Evolutionary conservation across 768 basidiomycete species (phyloP).

Genomic region (Russula ochroleuca): DNA sequence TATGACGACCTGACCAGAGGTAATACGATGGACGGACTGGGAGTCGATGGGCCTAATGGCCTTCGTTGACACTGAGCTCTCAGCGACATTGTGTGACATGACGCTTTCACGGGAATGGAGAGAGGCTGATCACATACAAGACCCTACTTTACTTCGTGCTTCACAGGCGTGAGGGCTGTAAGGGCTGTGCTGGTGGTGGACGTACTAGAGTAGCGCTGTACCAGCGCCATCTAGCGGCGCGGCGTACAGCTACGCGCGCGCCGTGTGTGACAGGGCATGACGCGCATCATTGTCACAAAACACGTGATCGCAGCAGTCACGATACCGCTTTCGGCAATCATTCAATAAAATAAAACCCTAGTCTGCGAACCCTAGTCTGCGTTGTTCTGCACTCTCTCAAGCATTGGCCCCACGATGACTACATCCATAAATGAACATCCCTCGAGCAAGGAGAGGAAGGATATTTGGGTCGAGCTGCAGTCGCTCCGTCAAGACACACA

Average conservation of each 20-base stretch:
- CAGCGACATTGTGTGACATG: background rate
- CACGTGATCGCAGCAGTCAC: conserved; percentile 21
- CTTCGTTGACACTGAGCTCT: background rate
- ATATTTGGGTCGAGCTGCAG: conserved; percentile 4
- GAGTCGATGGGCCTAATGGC: conserved; percentile 62
- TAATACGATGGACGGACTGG: conserved; percentile 78
- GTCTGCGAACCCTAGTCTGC: too few species aligned
- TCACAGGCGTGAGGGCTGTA: background rate
- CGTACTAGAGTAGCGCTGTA: background rate
- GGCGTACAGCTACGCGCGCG: background rate
- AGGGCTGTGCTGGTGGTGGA: background rate
- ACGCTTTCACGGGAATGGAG: background rate
- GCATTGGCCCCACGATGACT: background rate
- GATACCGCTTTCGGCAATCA: background rate
- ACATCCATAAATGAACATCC: background rate
- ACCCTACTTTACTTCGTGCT: background rate
- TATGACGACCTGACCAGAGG: conserved; percentile 92
- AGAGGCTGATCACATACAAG: background rate
- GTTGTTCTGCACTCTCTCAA: background rate
- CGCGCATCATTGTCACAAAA: conserved; percentile 11
- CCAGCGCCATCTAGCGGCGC: background rate
- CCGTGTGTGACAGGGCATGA: too few species aligned
- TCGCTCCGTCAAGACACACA: conserved; percentile 12
- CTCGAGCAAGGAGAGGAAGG: conserved; percentile 14
- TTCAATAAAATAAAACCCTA: background rate